These are phyloP conservation scores for Thozetella sp. DNA, from an alignment of 495 filamentous ascomycete genomes.

Conservation along the genomic window DNA sequence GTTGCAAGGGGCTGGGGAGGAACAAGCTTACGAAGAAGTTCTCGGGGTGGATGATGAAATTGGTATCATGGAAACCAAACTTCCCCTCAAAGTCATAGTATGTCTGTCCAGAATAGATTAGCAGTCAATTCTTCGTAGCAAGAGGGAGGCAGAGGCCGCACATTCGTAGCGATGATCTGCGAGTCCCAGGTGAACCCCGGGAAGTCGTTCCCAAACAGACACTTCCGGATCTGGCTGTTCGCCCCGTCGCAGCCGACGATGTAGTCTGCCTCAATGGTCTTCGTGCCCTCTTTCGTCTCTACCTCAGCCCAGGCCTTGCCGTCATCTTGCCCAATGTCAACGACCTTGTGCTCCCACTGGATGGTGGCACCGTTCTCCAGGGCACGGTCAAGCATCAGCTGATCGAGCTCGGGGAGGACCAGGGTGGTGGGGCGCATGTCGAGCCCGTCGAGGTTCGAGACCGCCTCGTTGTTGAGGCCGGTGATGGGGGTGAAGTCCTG, in stretches of 20 bases:
- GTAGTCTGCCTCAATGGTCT: conserved; percentile 53
- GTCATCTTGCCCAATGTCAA: conserved; percentile 50
- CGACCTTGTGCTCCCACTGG: conserved; percentile 50
- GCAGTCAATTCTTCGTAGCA: neutral
- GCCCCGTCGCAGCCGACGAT: conserved; percentile 63
- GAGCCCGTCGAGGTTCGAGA: conserved; percentile 29
- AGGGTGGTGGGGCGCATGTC: conserved; percentile 38
- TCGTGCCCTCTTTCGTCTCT: conserved; percentile 40
- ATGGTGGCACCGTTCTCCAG: conserved; percentile 42
- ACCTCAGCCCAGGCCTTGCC: conserved; percentile 51
- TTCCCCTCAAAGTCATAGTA: conserved; percentile 56
- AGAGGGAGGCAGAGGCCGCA: conserved; percentile 20
- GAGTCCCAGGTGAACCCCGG: conserved; percentile 60
- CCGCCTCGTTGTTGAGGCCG: conserved; percentile 24
- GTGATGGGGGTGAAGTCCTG: conserved; percentile 30
- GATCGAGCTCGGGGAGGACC: conserved; percentile 33
- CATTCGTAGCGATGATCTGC: conserved; percentile 66
- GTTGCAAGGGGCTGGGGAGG: neutral
- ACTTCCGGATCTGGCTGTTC: conserved; percentile 52
- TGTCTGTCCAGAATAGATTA: conserved; percentile 35
- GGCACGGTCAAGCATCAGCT: conserved; percentile 50
- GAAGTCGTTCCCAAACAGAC: conserved; percentile 60
- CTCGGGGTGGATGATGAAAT: conserved; percentile 61
- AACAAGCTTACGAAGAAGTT: conserved; percentile 46
- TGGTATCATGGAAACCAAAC: conserved; percentile 56